Base-by-base conservation (phyloP, 2,329 filamentous ascomycete species). In the Paradendryphiella salina region DNA sequence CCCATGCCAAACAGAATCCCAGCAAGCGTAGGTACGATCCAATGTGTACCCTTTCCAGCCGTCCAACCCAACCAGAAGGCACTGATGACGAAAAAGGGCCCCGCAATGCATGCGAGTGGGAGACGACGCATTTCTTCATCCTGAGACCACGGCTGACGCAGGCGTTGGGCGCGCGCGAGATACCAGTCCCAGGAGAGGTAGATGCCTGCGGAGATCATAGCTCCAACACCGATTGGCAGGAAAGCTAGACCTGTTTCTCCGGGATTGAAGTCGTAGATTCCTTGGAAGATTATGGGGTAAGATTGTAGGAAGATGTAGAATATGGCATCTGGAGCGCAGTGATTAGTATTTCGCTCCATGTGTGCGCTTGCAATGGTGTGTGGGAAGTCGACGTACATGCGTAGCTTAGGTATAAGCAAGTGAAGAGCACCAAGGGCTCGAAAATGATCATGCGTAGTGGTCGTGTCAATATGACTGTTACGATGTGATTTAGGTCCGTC, bases 271-370 rank as follows among this genome's bases (percentile, higher is more conserved):
- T 76, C 75, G 69, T 90, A 90, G 3, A 85, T 77, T 18, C 73
- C 77, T 7, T 52, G 75, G 69, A 89, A 92, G 56, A 90, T 87
- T 52, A 64, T 83, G 66, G 69, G 85, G 67, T 86, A 92, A 2
- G 87, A 86, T 68, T 90, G 84, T 61, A 93, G 90, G 65, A 85
- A 90, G 73, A 92, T 88, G 77, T 84, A 86, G 55, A 86, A 82
- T 52, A 86, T 80, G 3, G 77, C 81, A 18, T 72, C 67, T 71
- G 33, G 3, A n/a, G 13, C 15, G 4, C 26, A 20, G 59, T 23
- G 52, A 44, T 14, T 28, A 10, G 35, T 13, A 26, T 26, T 26
- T 6, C 23, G 6, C 23, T 26, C 23, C 23, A 10, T 26, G 8
- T 11, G 15, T 20, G 15, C 5, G 18, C 4, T 11, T 28, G 9